phyloP scores from a whole-genome alignment of 2,329 filamentous ascomycete genomes.

The Ascosphaera pollenicola region DNA sequence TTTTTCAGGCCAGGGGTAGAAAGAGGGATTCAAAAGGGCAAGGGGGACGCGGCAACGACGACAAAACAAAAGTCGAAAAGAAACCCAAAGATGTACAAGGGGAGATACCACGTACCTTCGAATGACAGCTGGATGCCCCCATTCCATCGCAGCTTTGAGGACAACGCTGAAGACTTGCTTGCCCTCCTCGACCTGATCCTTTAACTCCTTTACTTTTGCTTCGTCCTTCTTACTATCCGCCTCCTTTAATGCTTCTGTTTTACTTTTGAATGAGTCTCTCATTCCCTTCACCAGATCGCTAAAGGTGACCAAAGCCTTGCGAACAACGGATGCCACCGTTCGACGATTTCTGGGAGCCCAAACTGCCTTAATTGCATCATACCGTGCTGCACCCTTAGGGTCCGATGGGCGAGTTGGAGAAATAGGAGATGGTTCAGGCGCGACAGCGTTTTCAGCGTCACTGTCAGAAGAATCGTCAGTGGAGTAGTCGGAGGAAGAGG shows the following conservation, averaged over 20 bases:
- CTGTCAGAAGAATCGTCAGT: slow-evolving; percentile 28
- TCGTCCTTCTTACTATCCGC: slow-evolving; percentile 35
- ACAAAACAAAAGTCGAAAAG: too few species aligned
- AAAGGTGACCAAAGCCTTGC: slow-evolving; percentile 31
- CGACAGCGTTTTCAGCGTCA: slow-evolving; percentile 26
- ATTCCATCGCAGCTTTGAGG: slow-evolving; percentile 19
- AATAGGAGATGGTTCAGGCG: slow-evolving; percentile 30
- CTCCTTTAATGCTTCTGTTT: slow-evolving; percentile 31
- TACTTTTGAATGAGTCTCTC: slow-evolving; percentile 38
- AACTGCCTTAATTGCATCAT: slow-evolving; percentile 38
- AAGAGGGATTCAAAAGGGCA: neutral
- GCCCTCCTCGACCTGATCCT: slow-evolving; percentile 33
- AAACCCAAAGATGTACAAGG: slow-evolving; percentile 5
- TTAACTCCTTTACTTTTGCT: slow-evolving; percentile 30
- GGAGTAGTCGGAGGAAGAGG: slow-evolving; percentile 23
- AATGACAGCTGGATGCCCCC: slow-evolving; percentile 24
- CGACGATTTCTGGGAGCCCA: slow-evolving; percentile 34
- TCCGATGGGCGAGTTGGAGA: slow-evolving; percentile 29
- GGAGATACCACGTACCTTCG: slow-evolving; percentile 24
- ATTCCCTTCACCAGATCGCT: slow-evolving; percentile 38
- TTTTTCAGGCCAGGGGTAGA: neutral
- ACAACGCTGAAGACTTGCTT: slow-evolving; percentile 33
- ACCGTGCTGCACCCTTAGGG: slow-evolving; percentile 29
- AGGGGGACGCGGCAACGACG: too few species aligned
- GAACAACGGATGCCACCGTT: slow-evolving; percentile 28